Evolutionary conservation across 768 basidiomycete species (phyloP).

Genomic region (Leccinum barrowsii): DNA sequence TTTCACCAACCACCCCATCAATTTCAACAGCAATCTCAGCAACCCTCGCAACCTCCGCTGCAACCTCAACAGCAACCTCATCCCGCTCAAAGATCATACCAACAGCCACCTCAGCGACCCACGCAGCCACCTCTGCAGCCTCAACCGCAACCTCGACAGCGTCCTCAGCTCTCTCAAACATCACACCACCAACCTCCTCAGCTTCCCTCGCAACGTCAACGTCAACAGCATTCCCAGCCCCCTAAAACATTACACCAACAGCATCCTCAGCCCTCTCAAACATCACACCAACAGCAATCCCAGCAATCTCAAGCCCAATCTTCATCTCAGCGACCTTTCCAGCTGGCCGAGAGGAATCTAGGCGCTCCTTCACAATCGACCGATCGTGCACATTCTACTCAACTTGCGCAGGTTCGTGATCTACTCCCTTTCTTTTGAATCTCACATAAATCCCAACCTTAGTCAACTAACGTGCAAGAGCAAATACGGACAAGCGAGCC

Average conservation of each 20-base stretch:
- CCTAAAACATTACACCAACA: not conserved
- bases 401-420: constrained; percentile 2
- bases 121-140: not conserved
- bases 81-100: not conserved
- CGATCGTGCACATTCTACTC: not conserved
- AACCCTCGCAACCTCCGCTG: not conserved
- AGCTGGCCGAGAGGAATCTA: not conserved
- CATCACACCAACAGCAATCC: not conserved
- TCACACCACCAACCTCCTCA: not conserved
- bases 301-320: constrained; percentile 2
- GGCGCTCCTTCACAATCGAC: not conserved
- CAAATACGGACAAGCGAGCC: constrained; percentile 1
- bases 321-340: not conserved
- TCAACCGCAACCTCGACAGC: not conserved
- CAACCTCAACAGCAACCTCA: not conserved
- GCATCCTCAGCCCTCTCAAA: not conserved
- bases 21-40: constrained; percentile 2
- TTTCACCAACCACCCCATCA: not conserved
- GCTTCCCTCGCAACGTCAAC: not conserved
- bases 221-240: not conserved
- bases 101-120: not conserved
- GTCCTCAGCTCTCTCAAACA: not conserved
- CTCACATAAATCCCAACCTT: not conserved
- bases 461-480: constrained; percentile 5
- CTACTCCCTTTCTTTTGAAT: not conserved